Base-by-base conservation (phyloP, 1,284 basidiomycete species). In the Golubevia sp. region DNA sequence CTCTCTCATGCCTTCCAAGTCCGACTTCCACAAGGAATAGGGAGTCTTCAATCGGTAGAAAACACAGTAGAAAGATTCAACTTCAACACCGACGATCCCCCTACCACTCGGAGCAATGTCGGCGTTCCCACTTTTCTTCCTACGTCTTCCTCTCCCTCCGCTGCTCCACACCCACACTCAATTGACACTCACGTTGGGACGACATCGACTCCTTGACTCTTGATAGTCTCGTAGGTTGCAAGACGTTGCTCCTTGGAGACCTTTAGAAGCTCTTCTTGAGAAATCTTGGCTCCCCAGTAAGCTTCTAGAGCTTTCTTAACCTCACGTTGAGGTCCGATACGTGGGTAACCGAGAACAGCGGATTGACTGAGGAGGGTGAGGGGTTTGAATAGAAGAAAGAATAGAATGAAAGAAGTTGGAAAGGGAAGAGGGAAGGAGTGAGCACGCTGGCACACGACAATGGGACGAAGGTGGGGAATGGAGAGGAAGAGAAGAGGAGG, bases 261-360 rank as follows among this genome's bases (percentile, higher is more conserved):
- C 85, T 93, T 92, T 82, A 91, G 91, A 77, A 99, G 91, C 76
- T 95, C 92, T 76, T 93, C 92, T 56, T 90, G 92, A 68, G 91
- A 88, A 84, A 91, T 88, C 87, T 98, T 99, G 85, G 91, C 93
- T 57, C 88, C 92, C 97, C 97, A 99, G 89, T 98, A 99, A 55
- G 82, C 63, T 76, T 83, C 82, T 55, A 81, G 74, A 27, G 95
- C 94, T 88, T 99, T 99, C 88, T 99, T 99, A 78, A 97, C 90
- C 87, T 98, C 94, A 88, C 95, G 92, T 87, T 94, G 91, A 66
- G 91, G 90, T 87, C 93, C 93, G 86, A 99, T 97, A 84, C 96
- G 92, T 84, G 96, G 96, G 88, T 95, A 98, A 84, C 97, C 97
- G 83, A 98, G 91, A 23, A 26, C 25, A 83, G 92, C 92, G 75